These are phyloP conservation scores for Moricandia arvensis DNA, from an alignment of 345 rosid genomes.

Conservation along the genomic window DNA sequence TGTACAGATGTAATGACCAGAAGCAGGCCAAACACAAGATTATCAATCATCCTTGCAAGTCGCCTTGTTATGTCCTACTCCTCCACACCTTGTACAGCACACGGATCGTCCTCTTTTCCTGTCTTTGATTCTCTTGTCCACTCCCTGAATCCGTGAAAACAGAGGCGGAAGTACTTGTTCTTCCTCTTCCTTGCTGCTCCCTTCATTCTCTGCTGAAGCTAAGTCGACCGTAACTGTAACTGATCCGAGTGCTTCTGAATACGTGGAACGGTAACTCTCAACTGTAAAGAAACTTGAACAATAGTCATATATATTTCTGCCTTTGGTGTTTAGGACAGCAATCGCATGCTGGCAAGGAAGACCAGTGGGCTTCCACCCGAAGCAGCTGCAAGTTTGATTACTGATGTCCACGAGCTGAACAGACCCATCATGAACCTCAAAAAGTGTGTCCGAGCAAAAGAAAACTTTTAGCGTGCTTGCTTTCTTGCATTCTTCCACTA, in stretches of 20 bases:
- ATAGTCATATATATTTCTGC: constrained; percentile 53
- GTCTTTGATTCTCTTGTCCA: constrained; percentile 48
- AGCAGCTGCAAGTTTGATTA: constrained; percentile 69
- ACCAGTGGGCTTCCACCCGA: constrained; percentile 64
- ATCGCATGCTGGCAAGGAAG: constrained; percentile 83
- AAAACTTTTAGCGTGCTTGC: constrained; percentile 56
- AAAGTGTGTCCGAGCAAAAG: constrained; percentile 75
- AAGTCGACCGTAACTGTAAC: constrained; percentile 32
- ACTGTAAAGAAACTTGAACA: constrained; percentile 62
- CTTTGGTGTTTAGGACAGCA: constrained; percentile 63
- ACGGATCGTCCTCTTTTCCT: constrained; percentile 50
- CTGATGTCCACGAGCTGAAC: constrained; percentile 68
- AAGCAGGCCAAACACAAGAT: constrained; percentile 13
- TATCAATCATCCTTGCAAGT: constrained; percentile 62
- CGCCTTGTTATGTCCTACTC: constrained; percentile 79
- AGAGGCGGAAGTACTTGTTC: constrained; percentile 76
- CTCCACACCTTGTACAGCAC: constrained; percentile 71
- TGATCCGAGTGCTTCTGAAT: constrained; percentile 51
- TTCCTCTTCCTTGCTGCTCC: constrained; percentile 37
- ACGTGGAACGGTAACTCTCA: constrained; percentile 54
- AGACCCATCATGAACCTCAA: constrained; percentile 78
- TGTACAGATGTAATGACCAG: constrained; percentile 28
- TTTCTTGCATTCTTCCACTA: constrained; percentile 55
- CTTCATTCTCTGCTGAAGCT: constrained; percentile 22
- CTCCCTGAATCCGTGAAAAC: constrained; percentile 42